These are phyloP conservation scores for Pichia scutulata DNA, from an alignment of 805 yeast genomes.

Conservation along the genomic window DNA sequence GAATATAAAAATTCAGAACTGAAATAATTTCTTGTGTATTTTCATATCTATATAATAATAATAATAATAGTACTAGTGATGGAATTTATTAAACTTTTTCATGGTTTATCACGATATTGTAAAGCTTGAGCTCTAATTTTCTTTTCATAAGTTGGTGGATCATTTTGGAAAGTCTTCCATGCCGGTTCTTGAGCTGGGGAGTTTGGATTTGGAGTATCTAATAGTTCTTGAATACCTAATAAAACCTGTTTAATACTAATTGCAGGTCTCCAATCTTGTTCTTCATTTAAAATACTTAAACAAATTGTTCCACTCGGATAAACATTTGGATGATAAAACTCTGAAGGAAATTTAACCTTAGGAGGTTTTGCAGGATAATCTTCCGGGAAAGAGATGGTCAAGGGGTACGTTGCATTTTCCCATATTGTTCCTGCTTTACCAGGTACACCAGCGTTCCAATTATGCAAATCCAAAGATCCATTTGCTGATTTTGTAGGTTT, in stretches of 20 bases:
- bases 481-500: constrained; percentile 75
- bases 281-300: constrained; percentile 85
- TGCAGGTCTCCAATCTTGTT: constrained; percentile 97
- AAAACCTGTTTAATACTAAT: constrained; percentile 84
- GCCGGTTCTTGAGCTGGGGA: constrained; percentile 99
- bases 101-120: constrained; percentile 42
- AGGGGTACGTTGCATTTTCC: constrained; percentile 86
- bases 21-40: background rate
- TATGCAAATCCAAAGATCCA: constrained; percentile 77
- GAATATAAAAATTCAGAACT: constrained; percentile 47
- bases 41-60: background rate
- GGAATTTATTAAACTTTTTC: background rate
- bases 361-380: constrained; percentile 98
- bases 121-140: constrained; percentile 77
- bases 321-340: constrained; percentile 94
- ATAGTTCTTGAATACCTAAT: constrained; percentile 84
- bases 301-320: constrained; percentile 98
- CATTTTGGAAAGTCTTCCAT: constrained; percentile 74
- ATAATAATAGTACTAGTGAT: background rate
- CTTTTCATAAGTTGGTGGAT: constrained; percentile 60
- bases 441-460: constrained; percentile 94
- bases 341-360: constrained; percentile 79
- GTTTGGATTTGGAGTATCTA: constrained; percentile 84
- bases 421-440: constrained; percentile 83
- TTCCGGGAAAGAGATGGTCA: constrained; percentile 73